Conservation (phyloP, 2,329 filamentous ascomycete genomes). For the Hymenoscyphus scutula region DNA sequence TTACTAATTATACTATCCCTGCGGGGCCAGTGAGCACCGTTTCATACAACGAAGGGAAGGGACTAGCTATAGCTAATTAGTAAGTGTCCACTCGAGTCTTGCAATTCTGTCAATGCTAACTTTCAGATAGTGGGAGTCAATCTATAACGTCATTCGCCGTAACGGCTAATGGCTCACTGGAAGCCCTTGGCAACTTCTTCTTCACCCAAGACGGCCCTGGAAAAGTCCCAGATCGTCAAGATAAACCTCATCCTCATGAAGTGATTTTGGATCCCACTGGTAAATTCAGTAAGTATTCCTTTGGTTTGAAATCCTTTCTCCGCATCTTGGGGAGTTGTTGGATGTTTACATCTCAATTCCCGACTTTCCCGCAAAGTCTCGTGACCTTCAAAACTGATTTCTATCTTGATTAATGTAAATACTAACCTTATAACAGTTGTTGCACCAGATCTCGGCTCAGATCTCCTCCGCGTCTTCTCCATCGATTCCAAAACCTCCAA, state of each 20-base stretch:
- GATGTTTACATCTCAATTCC: not conserved
- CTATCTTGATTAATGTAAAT: not conserved
- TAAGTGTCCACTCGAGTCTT: slow-evolving; percentile 45
- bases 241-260: slow-evolving; percentile 50
- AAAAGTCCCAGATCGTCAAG: slow-evolving; percentile 41
- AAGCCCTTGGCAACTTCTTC: slow-evolving; percentile 40
- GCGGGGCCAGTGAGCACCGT: slow-evolving; percentile 37
- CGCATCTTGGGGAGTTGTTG: no score
- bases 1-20: slow-evolving; percentile 43
- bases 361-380: not conserved
- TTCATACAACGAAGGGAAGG: slow-evolving; percentile 44
- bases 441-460: slow-evolving; percentile 52
- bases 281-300: slow-evolving; percentile 36
- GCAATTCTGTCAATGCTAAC: slow-evolving; percentile 35
- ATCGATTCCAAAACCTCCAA: slow-evolving; percentile 39
- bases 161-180: slow-evolving; percentile 20
- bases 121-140: slow-evolving; percentile 23
- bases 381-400: not conserved
- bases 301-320: not conserved
- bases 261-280: slow-evolving; percentile 52
- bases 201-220: slow-evolving; percentile 41
- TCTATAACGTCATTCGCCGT: slow-evolving; percentile 41
- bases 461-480: slow-evolving; percentile 47
- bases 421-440: slow-evolving; percentile 36
- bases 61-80: slow-evolving; percentile 36